phyloP scores from a whole-genome alignment of 345 rosid genomes.

The Hibiscus mutabilis region DNA sequence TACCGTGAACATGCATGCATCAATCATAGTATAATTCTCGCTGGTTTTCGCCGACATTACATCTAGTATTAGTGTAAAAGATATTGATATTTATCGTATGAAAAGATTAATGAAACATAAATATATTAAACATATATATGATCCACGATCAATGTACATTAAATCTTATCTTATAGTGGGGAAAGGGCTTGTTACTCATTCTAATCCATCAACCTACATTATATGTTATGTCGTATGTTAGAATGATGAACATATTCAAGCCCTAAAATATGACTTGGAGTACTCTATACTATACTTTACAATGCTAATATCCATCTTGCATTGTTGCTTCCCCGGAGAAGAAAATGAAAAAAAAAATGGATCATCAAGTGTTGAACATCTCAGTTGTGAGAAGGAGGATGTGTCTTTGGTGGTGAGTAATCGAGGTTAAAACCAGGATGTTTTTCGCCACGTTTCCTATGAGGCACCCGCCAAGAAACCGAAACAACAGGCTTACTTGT shows the following conservation, averaged over 20 bases:
- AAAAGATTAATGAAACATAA: neutral
- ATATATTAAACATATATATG: neutral
- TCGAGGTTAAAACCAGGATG: constrained; percentile 55
- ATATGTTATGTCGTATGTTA: neutral
- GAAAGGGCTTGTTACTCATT: neutral
- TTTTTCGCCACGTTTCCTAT: constrained; percentile 36
- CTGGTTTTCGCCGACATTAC: too few relatives aligned
- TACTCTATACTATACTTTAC: neutral
- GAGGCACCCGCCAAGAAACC: constrained; percentile 53
- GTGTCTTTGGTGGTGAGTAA: constrained; percentile 67
- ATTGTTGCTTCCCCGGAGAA: neutral
- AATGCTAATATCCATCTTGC: neutral
- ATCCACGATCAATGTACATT: constrained; percentile 4
- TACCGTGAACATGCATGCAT: too few relatives aligned
- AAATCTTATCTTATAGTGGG: neutral
- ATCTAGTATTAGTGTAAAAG: too few relatives aligned
- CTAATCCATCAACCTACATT: neutral
- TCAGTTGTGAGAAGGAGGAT: constrained; percentile 76
- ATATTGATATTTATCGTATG: too few relatives aligned
- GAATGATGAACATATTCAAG: constrained; percentile 4
- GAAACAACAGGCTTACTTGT: constrained; percentile 25
- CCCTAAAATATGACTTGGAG: constrained; percentile 1
- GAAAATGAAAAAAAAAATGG: too few relatives aligned
- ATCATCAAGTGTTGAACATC: neutral
- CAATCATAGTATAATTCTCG: too few relatives aligned